phyloP scores from a whole-genome alignment of 768 basidiomycete species.

The Leccinellum luteum region DNA sequence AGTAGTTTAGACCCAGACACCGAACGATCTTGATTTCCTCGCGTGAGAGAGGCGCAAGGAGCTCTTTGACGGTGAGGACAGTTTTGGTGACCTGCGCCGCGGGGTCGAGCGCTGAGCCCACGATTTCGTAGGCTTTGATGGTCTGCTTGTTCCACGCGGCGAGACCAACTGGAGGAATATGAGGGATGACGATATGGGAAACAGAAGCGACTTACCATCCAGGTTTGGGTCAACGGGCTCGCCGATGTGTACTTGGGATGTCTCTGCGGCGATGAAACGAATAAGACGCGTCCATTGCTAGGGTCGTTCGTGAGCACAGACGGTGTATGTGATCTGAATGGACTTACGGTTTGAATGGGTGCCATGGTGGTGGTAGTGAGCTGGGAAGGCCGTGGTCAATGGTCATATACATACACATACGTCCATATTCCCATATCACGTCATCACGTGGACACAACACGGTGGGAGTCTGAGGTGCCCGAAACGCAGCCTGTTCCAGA shows the following conservation, averaged over 20 bases:
- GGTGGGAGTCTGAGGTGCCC: too few relatives aligned
- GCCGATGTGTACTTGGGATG: constrained; percentile 69
- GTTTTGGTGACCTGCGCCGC: constrained; percentile 60
- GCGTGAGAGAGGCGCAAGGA: constrained; percentile 66
- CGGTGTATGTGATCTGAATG: background rate
- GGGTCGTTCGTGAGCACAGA: background rate
- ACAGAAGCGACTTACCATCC: constrained; percentile 47
- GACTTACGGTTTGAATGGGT: constrained; percentile 54
- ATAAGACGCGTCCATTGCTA: constrained; percentile 72
- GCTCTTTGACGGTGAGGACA: constrained; percentile 65
- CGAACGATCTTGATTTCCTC: constrained; percentile 69
- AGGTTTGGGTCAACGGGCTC: constrained; percentile 66
- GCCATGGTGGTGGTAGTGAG: constrained; percentile 41
- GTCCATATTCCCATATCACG: constrained; percentile 19
- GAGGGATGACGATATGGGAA: background rate
- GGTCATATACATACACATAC: too few relatives aligned
- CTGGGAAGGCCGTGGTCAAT: constrained; percentile 2
- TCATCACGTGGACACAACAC: constrained; percentile 27
- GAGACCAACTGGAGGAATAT: constrained; percentile 51
- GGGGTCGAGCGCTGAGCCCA: constrained; percentile 67
- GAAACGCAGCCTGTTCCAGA: too few relatives aligned
- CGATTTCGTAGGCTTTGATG: constrained; percentile 70
- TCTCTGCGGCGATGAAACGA: constrained; percentile 78
- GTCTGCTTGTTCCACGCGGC: constrained; percentile 48
- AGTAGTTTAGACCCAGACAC: constrained; percentile 79